Conservation (phyloP, 805 yeast genomes). For the Yamadazyma laniorum region DNA sequence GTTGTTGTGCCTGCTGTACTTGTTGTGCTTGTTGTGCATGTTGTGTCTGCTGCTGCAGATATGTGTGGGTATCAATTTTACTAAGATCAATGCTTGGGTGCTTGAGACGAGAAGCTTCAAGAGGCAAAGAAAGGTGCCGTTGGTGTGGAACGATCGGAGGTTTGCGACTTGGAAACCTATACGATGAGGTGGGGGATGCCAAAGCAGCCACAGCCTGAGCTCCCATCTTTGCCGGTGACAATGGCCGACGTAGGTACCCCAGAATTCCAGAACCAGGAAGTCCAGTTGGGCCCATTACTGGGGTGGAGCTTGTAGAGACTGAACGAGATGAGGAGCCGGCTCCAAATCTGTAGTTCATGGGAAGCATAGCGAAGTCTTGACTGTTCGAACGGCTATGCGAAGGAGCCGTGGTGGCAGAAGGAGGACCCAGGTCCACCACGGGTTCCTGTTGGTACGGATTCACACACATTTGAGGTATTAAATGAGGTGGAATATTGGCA, state of each 20-base stretch:
- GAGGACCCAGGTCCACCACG: slow-evolving; percentile 1
- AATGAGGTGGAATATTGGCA: slow-evolving; percentile 60
- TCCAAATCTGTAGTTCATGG: slow-evolving; percentile 38
- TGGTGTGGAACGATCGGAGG: slow-evolving; percentile 27
- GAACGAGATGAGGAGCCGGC: slow-evolving; percentile 17
- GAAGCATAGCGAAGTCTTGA: slow-evolving; percentile 19
- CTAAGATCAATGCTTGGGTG: slow-evolving; percentile 10
- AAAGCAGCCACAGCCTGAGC: slow-evolving; percentile 37
- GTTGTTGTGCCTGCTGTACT: neutral
- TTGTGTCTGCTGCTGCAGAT: slow-evolving; percentile 1
- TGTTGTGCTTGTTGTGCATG: slow-evolving; percentile 1
- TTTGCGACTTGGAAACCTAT: slow-evolving; percentile 15
- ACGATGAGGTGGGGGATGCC: slow-evolving; percentile 28
- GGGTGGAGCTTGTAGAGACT: slow-evolving; percentile 1
- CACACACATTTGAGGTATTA: slow-evolving; percentile 61
- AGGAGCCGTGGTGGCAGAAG: slow-evolving; percentile 9
- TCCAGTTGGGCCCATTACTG: slow-evolving; percentile 9
- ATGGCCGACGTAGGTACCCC: slow-evolving; percentile 4
- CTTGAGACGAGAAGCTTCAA: slow-evolving; percentile 5
- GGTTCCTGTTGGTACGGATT: neutral
- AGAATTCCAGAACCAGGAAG: neutral
- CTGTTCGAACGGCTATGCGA: slow-evolving; percentile 7
- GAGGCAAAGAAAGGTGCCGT: slow-evolving; percentile 45
- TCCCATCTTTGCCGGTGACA: slow-evolving; percentile 9
- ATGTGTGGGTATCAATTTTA: slow-evolving; percentile 19